Conservation (phyloP, 768 basidiomycete genomes). For the Panellus pusillus region DNA sequence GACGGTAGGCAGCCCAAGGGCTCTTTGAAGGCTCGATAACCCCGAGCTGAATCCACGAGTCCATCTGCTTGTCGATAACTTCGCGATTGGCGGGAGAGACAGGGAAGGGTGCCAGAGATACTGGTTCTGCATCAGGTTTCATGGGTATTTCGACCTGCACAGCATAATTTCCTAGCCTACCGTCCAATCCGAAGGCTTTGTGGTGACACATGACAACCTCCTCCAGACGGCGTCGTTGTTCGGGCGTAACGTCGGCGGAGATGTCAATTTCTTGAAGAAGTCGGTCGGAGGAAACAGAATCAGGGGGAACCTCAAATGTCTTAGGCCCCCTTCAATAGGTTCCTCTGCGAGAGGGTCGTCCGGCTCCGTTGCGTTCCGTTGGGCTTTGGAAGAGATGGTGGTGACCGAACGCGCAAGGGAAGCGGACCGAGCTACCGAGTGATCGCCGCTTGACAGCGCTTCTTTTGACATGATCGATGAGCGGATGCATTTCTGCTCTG, state of each 20-base stretch:
- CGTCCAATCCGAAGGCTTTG: constrained; percentile 31
- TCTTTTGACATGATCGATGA: too few relatives aligned
- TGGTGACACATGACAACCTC: constrained; percentile 18
- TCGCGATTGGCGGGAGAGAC: constrained; percentile 29
- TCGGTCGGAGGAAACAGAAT: too few relatives aligned
- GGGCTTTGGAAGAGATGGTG: background rate
- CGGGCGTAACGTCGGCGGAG: background rate
- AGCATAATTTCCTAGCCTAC: constrained; percentile 28
- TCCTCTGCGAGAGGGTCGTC: constrained; percentile 17
- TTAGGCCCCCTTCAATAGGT: constrained; percentile 31
- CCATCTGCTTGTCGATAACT: constrained; percentile 28
- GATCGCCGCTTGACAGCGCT: too few relatives aligned
- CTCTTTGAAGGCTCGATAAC: constrained; percentile 41
- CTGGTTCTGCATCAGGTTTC: constrained; percentile 24
- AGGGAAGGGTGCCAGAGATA: constrained; percentile 25
- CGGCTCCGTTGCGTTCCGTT: background rate
- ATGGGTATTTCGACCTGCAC: constrained; percentile 27
- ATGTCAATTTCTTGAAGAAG: too few relatives aligned
- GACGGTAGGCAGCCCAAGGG: too few relatives aligned
- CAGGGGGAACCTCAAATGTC: constrained; percentile 24
- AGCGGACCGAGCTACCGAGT: too few relatives aligned
- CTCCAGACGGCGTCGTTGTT: constrained; percentile 9
- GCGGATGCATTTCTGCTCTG: too few relatives aligned
- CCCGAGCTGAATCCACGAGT: constrained; percentile 31
- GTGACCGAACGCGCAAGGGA: too few relatives aligned